Base-by-base conservation (phyloP, 1,284 basidiomycete genomes). In the Inonotus obliquus region DNA sequence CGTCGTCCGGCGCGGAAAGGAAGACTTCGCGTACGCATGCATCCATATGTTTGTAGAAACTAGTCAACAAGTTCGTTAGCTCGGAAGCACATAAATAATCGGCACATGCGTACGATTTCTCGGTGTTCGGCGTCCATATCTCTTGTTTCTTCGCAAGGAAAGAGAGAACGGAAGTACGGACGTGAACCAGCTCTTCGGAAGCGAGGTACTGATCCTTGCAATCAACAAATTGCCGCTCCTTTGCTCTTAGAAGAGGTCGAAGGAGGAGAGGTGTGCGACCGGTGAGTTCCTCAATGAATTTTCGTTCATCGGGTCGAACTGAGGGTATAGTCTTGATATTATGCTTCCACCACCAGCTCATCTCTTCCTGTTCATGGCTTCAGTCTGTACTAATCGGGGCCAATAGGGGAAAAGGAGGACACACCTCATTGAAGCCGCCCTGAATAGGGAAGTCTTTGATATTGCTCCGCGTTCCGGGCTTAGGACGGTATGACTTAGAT, bases 261-360 rank as follows among this genome's bases (percentile, higher is more conserved):
- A 63, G 57, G 37, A 63, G 57, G 47, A 63, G 57, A 29, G 61
- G 61, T 19, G 35, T 35, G 27, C 52, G 54, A n/a, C 61, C 61
- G n/a, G 61, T 63, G 21, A 59, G 39, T 13, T 63, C 57, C 44
- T 63, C 61, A 6, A 63, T 41, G 32, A 55, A 54, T 51, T 55
- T 59, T 23, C 57, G 51, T 35, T 63, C 61, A 23, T 63, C 61
- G 11, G 61, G 53, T 19, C 44, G 38, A 13, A 63, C 41, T 9
- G 61, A 55, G 17, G 61, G 61, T 17, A 63, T 39, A 10, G 23
- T 19, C 23, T 63, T 56, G 14, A 35, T 44, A 23, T 59, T 59
- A 39, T 63, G 61, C 25, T 59, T 55, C 61, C 61, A 63, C 61
- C 61, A 63, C 57, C 45, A 63, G 21, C 51, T 54, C 61, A 59